These are phyloP conservation scores for Dryadomyces quercus-mongolicae DNA, from an alignment of 2,329 filamentous ascomycete genomes.

Conservation along the genomic window DNA sequence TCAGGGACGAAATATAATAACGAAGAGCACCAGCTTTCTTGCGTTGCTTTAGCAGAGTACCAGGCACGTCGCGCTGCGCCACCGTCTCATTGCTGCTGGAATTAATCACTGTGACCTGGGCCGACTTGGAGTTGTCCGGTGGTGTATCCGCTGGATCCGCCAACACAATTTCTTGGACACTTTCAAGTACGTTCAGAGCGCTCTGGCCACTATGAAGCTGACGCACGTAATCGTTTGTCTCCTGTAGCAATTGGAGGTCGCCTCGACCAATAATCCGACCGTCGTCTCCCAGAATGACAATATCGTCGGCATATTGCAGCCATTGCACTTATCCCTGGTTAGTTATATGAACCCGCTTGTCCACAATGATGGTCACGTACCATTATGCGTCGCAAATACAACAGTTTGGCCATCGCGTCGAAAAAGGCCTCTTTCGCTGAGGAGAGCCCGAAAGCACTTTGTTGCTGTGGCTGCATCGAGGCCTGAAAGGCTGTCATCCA, in stretches of 20 bases:
- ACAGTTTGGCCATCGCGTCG: constrained; percentile 24
- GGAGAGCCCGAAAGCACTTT: constrained; percentile 27
- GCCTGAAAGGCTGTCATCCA: constrained; percentile 35
- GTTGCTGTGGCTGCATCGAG: constrained; percentile 31
- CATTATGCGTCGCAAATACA: constrained; percentile 29
- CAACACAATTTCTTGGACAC: no score
- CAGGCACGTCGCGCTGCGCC: not conserved
- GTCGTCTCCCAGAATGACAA: not conserved
- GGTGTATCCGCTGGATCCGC: not conserved
- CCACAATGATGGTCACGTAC: not conserved
- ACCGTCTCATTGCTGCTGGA: no score
- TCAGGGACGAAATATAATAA: constrained; percentile 6
- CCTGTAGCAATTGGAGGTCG: not conserved
- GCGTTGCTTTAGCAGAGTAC: not conserved
- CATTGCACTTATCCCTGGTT: not conserved
- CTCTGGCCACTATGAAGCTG: not conserved
- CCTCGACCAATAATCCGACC: constrained; percentile 2
- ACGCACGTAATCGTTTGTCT: constrained; percentile 12
- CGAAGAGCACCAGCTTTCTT: not conserved
- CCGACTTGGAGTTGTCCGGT: not conserved
- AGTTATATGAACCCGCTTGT: no score
- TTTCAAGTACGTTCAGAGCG: no score
- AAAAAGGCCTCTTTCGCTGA: constrained; percentile 28
- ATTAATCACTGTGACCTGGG: not conserved
- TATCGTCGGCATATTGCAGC: not conserved